Base-by-base conservation (phyloP, 2,329 filamentous ascomycete species). In the Microsporum audouinii region DNA sequence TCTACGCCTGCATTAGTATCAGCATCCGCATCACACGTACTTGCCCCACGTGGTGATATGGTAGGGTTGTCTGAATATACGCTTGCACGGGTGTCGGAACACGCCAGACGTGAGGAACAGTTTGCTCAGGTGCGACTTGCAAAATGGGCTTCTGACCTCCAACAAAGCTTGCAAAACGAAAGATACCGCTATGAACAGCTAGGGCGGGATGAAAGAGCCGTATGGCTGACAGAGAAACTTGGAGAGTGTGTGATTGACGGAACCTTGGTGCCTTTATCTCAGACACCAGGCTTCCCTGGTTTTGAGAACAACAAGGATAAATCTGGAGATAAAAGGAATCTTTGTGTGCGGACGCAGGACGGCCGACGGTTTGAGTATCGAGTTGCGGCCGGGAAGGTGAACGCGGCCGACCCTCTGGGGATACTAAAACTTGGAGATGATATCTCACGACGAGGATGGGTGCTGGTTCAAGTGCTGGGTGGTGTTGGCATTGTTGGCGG, bases 121-220 rank as follows among this genome's bases (percentile, higher is more conserved):
- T 74, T 85, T 47, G 83, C 84, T 10, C 84, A 87, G 65, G 79
- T 92, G n/a, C 81, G 86, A 5, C 79, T 95, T 17, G 88, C 86
- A 1, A 88, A 87, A 69, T 95, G 90, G 90, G 89, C 90, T 0
- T 82, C 84, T 5, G 88, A 94, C 67, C 78, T 95, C 0, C 89
- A 95, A 70, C 83, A 84, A 61, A 89, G 87, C 68, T 77, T 94
- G 1, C 81, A 84, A 33, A 86, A 86, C 62, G 89, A 94, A 71
- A 82, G 85, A n/a, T 81, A 83, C 33, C 78, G 84, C 65, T 91
- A 86, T 63, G 84, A 88, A 63, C 76, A 80, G 5, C 75, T 88
- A 0, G 80, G 82, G 2, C 78, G 80, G 27, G 81, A 79, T 27
- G 84, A 91, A 70, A 76, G 86, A 39, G 84, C 85, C 2, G 76